Evolutionary conservation across 164 flowering plant genomes (phyloP).

Genomic region (Cinnamomum chago): DNA sequence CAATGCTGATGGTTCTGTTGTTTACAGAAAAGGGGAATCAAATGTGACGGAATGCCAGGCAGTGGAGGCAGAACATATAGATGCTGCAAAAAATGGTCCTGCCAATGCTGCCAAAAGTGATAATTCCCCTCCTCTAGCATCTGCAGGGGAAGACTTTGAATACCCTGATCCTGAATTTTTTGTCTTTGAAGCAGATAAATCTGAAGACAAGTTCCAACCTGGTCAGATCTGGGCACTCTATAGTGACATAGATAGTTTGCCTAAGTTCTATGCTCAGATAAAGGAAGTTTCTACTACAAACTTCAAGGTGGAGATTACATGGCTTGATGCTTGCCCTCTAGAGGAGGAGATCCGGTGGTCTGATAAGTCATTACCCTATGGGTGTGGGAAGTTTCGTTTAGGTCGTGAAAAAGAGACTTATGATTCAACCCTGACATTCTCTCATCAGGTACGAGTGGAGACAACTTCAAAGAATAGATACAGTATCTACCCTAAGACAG

Average conservation of each 20-base stretch:
- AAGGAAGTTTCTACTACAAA: slow-evolving; percentile 19
- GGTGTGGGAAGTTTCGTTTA: slow-evolving; percentile 48
- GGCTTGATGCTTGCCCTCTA: slow-evolving; percentile 33
- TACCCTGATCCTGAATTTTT: slow-evolving; percentile 49
- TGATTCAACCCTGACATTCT: slow-evolving; percentile 27
- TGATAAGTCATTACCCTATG: slow-evolving; percentile 34
- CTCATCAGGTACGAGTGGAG: slow-evolving; percentile 35
- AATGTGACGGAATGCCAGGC: too few relatives aligned
- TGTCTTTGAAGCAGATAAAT: slow-evolving; percentile 38
- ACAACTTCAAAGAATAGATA: slow-evolving; percentile 23
- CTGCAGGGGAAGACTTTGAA: neutral
- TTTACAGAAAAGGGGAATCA: neutral
- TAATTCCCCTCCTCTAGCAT: neutral
- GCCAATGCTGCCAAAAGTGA: neutral
- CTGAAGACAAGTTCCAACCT: slow-evolving; percentile 36
- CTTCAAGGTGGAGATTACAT: slow-evolving; percentile 27
- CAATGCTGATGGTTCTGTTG: neutral
- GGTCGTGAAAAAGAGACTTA: slow-evolving; percentile 1
- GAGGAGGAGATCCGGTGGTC: slow-evolving; percentile 32
- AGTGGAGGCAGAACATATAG: slow-evolving; percentile 1
- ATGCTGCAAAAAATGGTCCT: neutral
- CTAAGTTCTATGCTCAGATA: slow-evolving; percentile 52
- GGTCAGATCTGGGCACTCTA: slow-evolving; percentile 76
- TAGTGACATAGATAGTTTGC: slow-evolving; percentile 55
- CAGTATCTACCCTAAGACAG: slow-evolving; percentile 46